phyloP scores from a whole-genome alignment of 2,329 filamentous ascomycete species.

The Conoideocrella luteorostrata region DNA sequence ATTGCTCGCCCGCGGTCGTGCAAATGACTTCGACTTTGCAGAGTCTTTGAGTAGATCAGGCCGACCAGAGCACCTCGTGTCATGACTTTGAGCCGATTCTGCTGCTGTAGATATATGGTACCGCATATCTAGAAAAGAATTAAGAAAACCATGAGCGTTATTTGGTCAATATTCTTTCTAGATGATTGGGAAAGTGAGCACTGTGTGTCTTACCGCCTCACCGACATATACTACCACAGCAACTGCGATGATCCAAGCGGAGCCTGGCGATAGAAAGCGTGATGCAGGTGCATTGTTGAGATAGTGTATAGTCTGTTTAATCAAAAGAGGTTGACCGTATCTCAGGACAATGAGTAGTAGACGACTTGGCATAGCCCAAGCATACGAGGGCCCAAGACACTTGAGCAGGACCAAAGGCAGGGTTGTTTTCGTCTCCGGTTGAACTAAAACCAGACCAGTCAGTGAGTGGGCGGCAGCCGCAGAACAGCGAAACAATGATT shows the following conservation, averaged over 20 bases:
- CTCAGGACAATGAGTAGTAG: neutral
- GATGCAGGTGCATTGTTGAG: too few species aligned
- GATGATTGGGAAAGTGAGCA: neutral
- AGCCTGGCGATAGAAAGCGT: too few species aligned
- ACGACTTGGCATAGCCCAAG: neutral
- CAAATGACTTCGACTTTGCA: constrained; percentile 9
- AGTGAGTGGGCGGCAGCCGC: neutral
- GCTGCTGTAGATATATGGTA: constrained; percentile 22
- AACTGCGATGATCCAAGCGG: neutral
- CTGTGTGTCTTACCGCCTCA: neutral
- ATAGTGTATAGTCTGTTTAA: neutral
- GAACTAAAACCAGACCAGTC: too few species aligned
- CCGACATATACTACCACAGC: neutral
- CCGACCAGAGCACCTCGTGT: constrained; percentile 28
- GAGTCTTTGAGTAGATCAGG: constrained; percentile 28
- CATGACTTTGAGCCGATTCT: constrained; percentile 26
- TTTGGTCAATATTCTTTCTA: neutral
- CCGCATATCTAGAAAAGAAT: neutral
- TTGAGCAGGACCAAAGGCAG: neutral
- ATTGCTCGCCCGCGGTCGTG: constrained; percentile 14
- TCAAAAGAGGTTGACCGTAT: neutral
- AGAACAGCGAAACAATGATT: too few species aligned
- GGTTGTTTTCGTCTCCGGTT: neutral
- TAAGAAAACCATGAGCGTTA: too few species aligned
- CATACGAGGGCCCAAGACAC: neutral